These are phyloP conservation scores for Amanita brunnescens DNA, from an alignment of 768 basidiomycete genomes.

Conservation along the genomic window DNA sequence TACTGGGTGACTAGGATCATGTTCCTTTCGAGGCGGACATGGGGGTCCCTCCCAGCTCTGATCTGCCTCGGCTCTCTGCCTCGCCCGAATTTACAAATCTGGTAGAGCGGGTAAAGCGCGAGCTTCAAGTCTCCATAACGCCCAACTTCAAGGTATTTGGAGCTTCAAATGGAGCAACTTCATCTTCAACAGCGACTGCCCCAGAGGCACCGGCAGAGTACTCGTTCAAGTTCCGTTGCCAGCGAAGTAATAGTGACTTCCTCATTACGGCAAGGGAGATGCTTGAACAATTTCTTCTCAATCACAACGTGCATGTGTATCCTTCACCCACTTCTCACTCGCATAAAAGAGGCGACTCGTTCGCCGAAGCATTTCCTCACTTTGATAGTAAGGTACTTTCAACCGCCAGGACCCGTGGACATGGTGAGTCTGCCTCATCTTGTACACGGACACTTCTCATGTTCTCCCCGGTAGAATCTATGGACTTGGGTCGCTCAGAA, in stretches of 20 bases:
- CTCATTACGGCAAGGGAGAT: slow-evolving; percentile 83
- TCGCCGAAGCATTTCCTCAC: slow-evolving; percentile 92
- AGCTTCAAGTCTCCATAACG: slow-evolving; percentile 84
- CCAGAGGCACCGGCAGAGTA: slow-evolving; percentile 61
- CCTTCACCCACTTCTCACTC: slow-evolving; percentile 62
- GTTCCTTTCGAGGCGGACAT: slow-evolving; percentile 96
- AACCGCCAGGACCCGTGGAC: slow-evolving; percentile 62
- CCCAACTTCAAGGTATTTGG: slow-evolving; percentile 61
- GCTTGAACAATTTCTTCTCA: slow-evolving; percentile 84
- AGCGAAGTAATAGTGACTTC: slow-evolving; percentile 91
- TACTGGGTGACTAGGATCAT: slow-evolving; percentile 56
- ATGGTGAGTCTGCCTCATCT: slow-evolving; percentile 23
- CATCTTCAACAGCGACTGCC: slow-evolving; percentile 13
- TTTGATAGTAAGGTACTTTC: slow-evolving; percentile 93
- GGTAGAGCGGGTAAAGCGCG: slow-evolving; percentile 85
- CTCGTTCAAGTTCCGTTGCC: slow-evolving; percentile 93
- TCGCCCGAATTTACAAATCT: slow-evolving; percentile 83
- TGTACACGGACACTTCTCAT: not conserved
- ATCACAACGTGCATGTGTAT: slow-evolving; percentile 77
- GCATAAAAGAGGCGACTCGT: slow-evolving; percentile 85
- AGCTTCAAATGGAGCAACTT: slow-evolving; percentile 11
- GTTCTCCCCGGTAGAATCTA: slow-evolving; percentile 46
- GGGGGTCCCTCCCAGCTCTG: slow-evolving; percentile 76
- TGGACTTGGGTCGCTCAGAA: slow-evolving; percentile 66
- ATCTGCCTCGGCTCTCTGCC: slow-evolving; percentile 65